Percentiles rank a stretch among this genome's conserved stretches.
phyloP scores from a whole-genome alignment of 2,329 filamentous ascomycete genomes.

The Aspergillus ibericus region DNA sequence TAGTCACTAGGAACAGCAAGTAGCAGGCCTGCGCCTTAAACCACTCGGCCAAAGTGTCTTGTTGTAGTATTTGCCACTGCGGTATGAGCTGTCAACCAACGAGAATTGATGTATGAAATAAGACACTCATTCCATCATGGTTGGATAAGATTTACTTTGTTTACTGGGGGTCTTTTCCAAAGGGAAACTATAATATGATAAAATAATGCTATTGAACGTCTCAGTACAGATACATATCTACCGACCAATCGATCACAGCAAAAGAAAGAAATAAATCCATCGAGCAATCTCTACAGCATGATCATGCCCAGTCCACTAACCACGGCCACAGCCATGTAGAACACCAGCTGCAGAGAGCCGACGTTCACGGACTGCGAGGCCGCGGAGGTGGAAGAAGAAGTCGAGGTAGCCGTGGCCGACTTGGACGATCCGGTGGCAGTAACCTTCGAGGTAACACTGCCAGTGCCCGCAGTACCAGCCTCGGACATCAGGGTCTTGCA shows the following conservation, averaged over 20 bases:
- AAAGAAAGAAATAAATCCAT: neutral
- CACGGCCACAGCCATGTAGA: neutral
- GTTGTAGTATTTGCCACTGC: neutral
- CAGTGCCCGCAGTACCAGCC: conserved; percentile 42
- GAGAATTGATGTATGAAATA: no score
- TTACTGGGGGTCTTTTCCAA: no score
- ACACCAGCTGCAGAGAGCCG: neutral
- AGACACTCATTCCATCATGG: no score
- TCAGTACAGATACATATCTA: no score
- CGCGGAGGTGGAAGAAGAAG: neutral
- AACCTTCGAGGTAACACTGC: conserved; percentile 34
- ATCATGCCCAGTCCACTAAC: neutral
- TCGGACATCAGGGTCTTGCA: conserved; percentile 41
- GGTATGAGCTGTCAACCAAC: neutral
- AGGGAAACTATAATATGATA: no score
- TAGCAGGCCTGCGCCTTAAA: neutral
- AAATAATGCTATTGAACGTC: no score
- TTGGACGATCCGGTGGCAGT: neutral
- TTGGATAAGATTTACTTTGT: no score
- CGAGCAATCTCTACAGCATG: neutral
- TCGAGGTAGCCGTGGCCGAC: neutral
- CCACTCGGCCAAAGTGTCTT: neutral
- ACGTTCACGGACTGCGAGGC: neutral
- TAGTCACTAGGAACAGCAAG: neutral
- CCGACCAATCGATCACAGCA: no score